Base-by-base conservation (phyloP, 441 rosid genomes). In the Adansonia rubrostipa region DNA sequence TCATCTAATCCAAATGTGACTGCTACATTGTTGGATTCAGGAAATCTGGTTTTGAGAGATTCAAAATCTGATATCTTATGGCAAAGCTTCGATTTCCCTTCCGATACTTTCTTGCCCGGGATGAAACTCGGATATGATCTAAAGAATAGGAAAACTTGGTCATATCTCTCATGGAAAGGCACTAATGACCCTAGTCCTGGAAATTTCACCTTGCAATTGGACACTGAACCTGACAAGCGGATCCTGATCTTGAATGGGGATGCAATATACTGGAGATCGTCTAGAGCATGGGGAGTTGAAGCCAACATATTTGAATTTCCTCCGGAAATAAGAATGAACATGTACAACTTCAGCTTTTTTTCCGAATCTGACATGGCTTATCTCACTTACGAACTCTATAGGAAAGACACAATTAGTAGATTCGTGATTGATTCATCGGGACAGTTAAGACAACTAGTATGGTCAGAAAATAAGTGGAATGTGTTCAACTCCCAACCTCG, bases 21-120 rank as follows among this genome's bases (percentile, higher is more conserved):
- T 45, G 77, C 69, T 20, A 74, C 47, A 13, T 73, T 80, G 44
- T 36, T 75, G 28, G 78, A 83, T 71, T 61, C 64, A 0, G 82
- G 84, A 14, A 84, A 84, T 81, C 70, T 83, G 33, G 65, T 77
- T 61, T 6, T 80, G 33, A 77, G 51, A 19, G 74, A 76, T 33
- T 74, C 28, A 66, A 28, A 33, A 20, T 51, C 54, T 2, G 42
- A 3, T 45, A 28, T 65, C 40, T 40, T 53, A 19, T 84, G 80
- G 80, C 75, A 80, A 53, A 75, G 86, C 24, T 78, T 83, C 17
- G 80, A 80, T 28, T 36, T 71, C 65, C 81, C 81, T 24, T 33
- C 82, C 4, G 40, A 84, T 50, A 78, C 78, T 19, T 50, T 66
- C 10, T 47, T 81, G 70, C 78, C 77, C 1, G 86, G 74, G 9